Conservation (phyloP, 768 basidiomycete species). For the Mycena sanguinolenta region DNA sequence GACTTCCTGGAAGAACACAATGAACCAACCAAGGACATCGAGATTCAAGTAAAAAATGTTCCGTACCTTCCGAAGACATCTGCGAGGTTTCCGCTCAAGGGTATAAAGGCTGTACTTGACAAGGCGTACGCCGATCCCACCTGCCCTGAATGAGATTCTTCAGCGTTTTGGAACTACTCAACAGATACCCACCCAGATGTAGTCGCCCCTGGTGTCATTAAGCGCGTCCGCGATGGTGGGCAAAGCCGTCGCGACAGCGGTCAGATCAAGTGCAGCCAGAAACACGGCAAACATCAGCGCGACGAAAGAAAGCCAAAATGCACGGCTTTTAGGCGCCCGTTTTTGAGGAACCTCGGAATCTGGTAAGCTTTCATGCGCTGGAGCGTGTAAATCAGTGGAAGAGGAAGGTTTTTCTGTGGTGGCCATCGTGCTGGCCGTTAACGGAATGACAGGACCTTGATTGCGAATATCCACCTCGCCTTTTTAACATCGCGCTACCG, state of each 20-base stretch:
- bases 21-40: no score
- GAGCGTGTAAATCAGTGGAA: neutral
- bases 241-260: slow-evolving; percentile 26
- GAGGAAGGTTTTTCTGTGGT: neutral
- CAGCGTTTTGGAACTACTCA: no score
- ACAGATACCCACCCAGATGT: slow-evolving; percentile 36
- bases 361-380: neutral
- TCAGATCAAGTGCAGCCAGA: slow-evolving; percentile 31
- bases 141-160: slow-evolving; percentile 27
- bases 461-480: neutral
- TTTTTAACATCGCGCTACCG: neutral
- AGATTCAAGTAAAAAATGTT: neutral
- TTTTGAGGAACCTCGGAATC: neutral
- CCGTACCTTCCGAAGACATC: slow-evolving; percentile 47
- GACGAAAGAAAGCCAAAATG: slow-evolving; percentile 34
- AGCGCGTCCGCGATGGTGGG: slow-evolving; percentile 31
- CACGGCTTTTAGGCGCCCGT: slow-evolving; percentile 8
- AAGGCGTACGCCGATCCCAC: slow-evolving; percentile 57
- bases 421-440: neutral
- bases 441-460: no score
- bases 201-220: slow-evolving; percentile 28
- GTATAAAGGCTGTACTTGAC: slow-evolving; percentile 54
- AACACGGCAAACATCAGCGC: slow-evolving; percentile 28
- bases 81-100: slow-evolving; percentile 51
- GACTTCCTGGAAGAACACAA: slow-evolving; percentile 30